These are phyloP conservation scores for Leucogyrophana mollusca DNA, from an alignment of 768 basidiomycete species.

Conservation along the genomic window DNA sequence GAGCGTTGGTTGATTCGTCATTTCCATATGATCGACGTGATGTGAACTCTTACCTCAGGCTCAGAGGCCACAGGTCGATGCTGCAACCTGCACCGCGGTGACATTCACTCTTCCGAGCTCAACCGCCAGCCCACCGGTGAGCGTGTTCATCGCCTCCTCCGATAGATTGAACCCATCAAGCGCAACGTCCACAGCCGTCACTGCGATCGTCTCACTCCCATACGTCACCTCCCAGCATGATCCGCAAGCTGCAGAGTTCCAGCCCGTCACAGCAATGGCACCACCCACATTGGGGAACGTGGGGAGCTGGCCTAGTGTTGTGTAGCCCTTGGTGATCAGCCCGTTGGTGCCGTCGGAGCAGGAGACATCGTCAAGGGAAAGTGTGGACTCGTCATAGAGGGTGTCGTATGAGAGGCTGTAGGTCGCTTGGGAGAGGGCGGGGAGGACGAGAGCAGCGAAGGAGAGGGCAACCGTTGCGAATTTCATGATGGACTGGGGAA, in stretches of 20 bases:
- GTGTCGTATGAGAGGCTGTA: constrained; percentile 28
- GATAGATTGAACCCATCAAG: constrained; percentile 36
- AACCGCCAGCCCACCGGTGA: constrained; percentile 40
- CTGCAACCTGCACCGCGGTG: constrained; percentile 38
- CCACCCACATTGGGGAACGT: constrained; percentile 26
- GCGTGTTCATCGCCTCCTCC: constrained; percentile 30
- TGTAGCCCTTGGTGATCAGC: constrained; percentile 28
- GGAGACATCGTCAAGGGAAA: constrained; percentile 19
- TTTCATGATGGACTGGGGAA: constrained; percentile 19
- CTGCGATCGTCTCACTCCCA: constrained; percentile 39
- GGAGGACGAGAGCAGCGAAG: constrained; percentile 12
- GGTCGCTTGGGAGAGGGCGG: constrained; percentile 12
- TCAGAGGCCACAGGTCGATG: constrained; percentile 42
- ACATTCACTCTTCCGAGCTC: constrained; percentile 46
- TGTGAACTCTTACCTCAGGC: too few species aligned
- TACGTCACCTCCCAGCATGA: constrained; percentile 61
- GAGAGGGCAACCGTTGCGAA: constrained; percentile 11
- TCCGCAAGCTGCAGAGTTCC: constrained; percentile 54
- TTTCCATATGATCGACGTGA: too few species aligned
- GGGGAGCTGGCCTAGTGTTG: constrained; percentile 31
- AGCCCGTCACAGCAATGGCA: constrained; percentile 22
- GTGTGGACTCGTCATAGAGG: constrained; percentile 24
- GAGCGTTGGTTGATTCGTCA: too few species aligned
- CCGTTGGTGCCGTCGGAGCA: constrained; percentile 34
- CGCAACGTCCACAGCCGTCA: constrained; percentile 53